phyloP scores from a whole-genome alignment of 768 basidiomycete species.

The Amanita rubescens region DNA sequence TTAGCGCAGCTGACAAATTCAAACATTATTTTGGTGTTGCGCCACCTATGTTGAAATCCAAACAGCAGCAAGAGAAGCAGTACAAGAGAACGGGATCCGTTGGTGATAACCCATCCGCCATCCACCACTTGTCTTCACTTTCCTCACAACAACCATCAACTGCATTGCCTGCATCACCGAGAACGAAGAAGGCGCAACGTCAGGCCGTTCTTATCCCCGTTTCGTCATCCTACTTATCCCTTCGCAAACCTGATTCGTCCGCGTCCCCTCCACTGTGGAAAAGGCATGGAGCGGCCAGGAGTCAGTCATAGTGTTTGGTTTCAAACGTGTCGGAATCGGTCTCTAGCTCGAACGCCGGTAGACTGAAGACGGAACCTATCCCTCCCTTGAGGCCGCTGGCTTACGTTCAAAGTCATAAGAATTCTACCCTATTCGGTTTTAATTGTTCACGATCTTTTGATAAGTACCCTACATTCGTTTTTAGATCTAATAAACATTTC shows the following conservation, averaged over 20 bases:
- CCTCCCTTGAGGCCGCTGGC: no score
- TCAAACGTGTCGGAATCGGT: no score
- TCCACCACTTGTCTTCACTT: no score
- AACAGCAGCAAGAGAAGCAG: not conserved
- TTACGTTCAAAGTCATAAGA: no score
- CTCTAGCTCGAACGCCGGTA: no score
- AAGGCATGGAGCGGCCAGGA: conserved; percentile 14
- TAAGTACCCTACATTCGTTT: no score
- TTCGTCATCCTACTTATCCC: not conserved
- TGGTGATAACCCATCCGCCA: no score
- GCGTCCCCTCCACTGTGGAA: conserved; percentile 6
- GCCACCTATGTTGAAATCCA: no score
- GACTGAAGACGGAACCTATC: no score
- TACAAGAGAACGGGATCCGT: conserved; percentile 1
- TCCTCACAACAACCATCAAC: conserved; percentile 11
- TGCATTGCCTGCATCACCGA: not conserved
- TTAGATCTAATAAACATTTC: no score
- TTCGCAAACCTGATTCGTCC: not conserved
- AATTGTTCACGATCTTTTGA: no score
- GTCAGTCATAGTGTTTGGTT: conserved; percentile 24
- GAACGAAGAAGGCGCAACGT: not conserved
- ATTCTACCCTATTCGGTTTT: no score
- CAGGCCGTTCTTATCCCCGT: conserved; percentile 2
- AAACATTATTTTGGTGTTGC: conserved; percentile 30
- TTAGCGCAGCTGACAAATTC: conserved; percentile 24